Conservation (phyloP, 2,329 filamentous ascomycete species). For the Colletotrichum sp. region DNA sequence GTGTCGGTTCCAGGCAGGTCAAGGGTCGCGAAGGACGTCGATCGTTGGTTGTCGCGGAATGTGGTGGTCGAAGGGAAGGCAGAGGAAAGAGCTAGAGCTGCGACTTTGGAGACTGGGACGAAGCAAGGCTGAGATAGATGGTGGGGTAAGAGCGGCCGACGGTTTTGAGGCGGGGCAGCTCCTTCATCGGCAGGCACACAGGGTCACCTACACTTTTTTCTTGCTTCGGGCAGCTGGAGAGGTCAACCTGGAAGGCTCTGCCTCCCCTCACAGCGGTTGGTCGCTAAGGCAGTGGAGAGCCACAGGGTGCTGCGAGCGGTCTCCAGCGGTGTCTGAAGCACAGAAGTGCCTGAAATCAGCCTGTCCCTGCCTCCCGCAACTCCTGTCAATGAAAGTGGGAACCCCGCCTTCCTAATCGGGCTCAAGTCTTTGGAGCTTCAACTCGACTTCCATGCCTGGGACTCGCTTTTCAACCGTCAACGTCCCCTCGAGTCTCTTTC, state of each 20-base stretch:
- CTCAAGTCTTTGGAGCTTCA: background rate
- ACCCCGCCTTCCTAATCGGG: conserved; percentile 7
- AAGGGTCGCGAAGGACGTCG: background rate
- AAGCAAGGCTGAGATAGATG: conserved; percentile 20
- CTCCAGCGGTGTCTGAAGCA: background rate
- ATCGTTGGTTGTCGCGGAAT: background rate
- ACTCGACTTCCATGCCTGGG: background rate
- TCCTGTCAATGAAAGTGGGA: background rate
- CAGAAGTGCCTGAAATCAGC: background rate
- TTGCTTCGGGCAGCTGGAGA: background rate
- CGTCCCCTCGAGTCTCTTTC: background rate
- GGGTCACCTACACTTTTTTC: no score
- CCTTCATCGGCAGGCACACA: background rate
- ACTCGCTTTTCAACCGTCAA: background rate
- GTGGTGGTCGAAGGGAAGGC: background rate
- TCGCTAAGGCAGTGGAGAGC: background rate
- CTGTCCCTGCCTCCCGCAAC: background rate
- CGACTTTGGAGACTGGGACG: background rate
- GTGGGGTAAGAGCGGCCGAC: conserved; percentile 13
- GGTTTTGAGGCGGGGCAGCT: conserved; percentile 7
- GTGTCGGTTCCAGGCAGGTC: background rate
- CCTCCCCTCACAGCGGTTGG: background rate
- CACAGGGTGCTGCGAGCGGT: background rate
- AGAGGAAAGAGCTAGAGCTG: background rate
- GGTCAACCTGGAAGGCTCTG: no score